These are phyloP conservation scores for Ottelia alismoides DNA, from an alignment of 106 monocot genomes.

Conservation along the genomic window DNA sequence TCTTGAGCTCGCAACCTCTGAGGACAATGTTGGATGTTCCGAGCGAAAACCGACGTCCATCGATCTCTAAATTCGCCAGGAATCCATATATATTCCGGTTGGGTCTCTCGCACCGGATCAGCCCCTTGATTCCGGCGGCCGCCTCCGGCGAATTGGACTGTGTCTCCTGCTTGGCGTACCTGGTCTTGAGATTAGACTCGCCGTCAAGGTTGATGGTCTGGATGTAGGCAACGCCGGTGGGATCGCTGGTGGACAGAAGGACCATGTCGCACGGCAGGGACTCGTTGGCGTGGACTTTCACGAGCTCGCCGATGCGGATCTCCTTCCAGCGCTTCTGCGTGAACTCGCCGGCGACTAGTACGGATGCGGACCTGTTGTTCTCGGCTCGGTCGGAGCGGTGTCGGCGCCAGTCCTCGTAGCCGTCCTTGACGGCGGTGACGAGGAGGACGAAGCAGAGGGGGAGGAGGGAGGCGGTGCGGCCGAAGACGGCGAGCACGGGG, in stretches of 20 bases:
- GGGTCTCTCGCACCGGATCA: constrained; percentile 72
- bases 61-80: constrained; percentile 52
- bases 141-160: constrained; percentile 1
- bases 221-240: constrained; percentile 80
- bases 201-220: constrained; percentile 95
- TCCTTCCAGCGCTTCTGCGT: constrained; percentile 49
- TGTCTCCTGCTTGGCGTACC: constrained; percentile 76
- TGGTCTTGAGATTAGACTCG: constrained; percentile 87
- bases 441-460: constrained; percentile 81
- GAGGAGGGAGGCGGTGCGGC: constrained; percentile 59
- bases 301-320: constrained; percentile 52
- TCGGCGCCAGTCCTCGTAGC: constrained; percentile 80
- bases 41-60: constrained; percentile 43
- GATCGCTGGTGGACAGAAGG: constrained; percentile 66
- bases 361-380: constrained; percentile 44
- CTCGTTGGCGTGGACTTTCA: constrained; percentile 40
- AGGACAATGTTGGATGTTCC: constrained; percentile 67
- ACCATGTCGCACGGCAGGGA: constrained; percentile 83
- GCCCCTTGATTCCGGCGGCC: not conserved
- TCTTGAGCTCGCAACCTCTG: constrained; percentile 84
- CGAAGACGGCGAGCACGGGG: constrained; percentile 88
- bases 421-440: constrained; percentile 87
- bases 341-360: constrained; percentile 29
- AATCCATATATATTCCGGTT: constrained; percentile 90
- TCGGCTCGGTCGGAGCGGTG: constrained; percentile 79